phyloP scores from a whole-genome alignment of 345 rosid genomes.

The Citrus reticulata region DNA sequence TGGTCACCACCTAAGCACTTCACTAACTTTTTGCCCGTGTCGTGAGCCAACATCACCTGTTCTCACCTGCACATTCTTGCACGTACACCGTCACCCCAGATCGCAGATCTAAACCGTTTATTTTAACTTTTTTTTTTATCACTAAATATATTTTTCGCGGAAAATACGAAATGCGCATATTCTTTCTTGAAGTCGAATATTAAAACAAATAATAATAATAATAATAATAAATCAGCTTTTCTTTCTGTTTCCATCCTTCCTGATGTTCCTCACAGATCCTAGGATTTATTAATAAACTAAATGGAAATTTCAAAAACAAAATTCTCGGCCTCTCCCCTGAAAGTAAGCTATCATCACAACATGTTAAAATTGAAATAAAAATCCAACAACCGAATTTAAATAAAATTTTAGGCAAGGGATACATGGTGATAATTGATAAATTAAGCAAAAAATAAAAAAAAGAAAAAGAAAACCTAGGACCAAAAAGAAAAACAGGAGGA shows the following conservation, averaged over 20 bases:
- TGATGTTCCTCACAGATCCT: not conserved
- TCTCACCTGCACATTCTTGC: slow-evolving; percentile 3
- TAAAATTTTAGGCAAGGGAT: not conserved
- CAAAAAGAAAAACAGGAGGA: slow-evolving; percentile 11
- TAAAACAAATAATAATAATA: no score
- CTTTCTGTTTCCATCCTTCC: not conserved
- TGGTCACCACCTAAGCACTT: slow-evolving; percentile 20
- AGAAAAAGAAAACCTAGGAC: not conserved
- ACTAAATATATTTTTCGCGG: not conserved
- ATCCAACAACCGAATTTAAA: slow-evolving; percentile 15
- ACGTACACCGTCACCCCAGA: not conserved
- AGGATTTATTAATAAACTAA: not conserved
- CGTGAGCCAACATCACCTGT: not conserved
- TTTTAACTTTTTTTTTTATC: not conserved
- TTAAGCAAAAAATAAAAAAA: not conserved
- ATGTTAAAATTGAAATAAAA: slow-evolving; percentile 15
- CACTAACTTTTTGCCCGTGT: slow-evolving; percentile 8
- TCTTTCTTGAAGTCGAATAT: not conserved
- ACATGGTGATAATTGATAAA: slow-evolving; percentile 6
- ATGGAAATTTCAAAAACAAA: not conserved
- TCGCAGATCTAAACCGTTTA: slow-evolving; percentile 4
- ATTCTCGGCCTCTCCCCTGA: not conserved
- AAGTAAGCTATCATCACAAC: not conserved
- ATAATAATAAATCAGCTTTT: not conserved
- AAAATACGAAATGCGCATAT: not conserved